Conservation (phyloP, 1,284 basidiomycete genomes). For the Apiotrichum sp. region DNA sequence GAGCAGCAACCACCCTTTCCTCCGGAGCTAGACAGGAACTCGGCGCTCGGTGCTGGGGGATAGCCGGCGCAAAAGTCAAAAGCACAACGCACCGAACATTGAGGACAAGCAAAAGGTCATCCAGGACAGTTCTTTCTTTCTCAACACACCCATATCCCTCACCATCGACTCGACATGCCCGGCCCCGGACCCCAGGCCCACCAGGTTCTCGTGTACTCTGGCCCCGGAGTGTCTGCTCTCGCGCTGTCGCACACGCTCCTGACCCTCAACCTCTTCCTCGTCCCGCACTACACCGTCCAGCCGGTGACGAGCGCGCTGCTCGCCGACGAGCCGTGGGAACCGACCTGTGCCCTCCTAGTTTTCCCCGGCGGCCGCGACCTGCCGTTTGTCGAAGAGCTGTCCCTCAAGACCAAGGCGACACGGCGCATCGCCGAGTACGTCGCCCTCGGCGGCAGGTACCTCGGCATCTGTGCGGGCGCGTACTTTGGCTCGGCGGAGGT, state of each 20-base stretch:
- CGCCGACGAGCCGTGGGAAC: slow-evolving; percentile 65
- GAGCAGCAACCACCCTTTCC: too few relatives aligned
- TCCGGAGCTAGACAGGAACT: too few relatives aligned
- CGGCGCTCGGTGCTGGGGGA: too few relatives aligned
- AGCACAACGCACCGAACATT: too few relatives aligned
- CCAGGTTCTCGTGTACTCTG: slow-evolving; percentile 71
- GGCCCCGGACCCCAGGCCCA: slow-evolving; percentile 35
- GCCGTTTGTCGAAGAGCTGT: slow-evolving; percentile 52
- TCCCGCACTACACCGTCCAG: slow-evolving; percentile 72
- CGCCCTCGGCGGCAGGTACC: slow-evolving; percentile 60
- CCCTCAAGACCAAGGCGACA: slow-evolving; percentile 42
- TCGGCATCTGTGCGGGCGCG: slow-evolving; percentile 61
- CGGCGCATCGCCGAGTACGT: slow-evolving; percentile 59
- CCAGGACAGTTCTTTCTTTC: not conserved
- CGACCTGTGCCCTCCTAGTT: slow-evolving; percentile 68
- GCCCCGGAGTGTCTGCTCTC: slow-evolving; percentile 59
- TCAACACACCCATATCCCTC: not conserved
- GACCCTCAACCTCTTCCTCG: slow-evolving; percentile 57
- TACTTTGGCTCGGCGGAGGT: slow-evolving; percentile 52
- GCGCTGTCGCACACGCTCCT: slow-evolving; percentile 57
- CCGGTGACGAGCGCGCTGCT: slow-evolving; percentile 57
- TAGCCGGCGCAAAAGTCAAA: too few relatives aligned
- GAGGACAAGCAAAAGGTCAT: too few relatives aligned
- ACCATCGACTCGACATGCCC: slow-evolving; percentile 23
- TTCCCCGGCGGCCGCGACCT: slow-evolving; percentile 59